Base-by-base conservation (phyloP, 2,329 filamentous ascomycete species). In the Aspergillus candidus region DNA sequence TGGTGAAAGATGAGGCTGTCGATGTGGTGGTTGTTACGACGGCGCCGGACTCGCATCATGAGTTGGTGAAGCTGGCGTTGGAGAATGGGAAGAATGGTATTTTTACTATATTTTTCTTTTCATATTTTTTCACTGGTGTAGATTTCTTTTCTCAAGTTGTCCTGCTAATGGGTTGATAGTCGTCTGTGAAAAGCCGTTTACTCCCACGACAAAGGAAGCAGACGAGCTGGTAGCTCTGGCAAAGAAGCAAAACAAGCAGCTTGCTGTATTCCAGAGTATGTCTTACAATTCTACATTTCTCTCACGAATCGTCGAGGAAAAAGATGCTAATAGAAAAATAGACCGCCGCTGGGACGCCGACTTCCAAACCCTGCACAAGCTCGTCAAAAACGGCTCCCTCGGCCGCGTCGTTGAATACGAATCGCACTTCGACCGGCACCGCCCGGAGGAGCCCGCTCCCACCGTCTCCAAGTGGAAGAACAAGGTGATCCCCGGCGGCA, bases 121-220 rank as follows among this genome's bases (percentile, higher is more conserved):
- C 10, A n/a, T 11, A 11, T 44, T 11, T 11, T 15, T 18, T 12
- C 4, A 15, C 13, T 15, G 4, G 7, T 22, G 2, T 29, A 13
- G 32, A 39, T 32, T 15, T 6, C 2, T 10, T 2, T 4, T 6
- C 2, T 34, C 3, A 6, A 32, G 4, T 38, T 32, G 31, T 38
- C 15, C 41, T 43, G 27, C 32, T 43, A 31, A 36, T 32, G 2
- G 18, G 30, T 41, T 4, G 6, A 3, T 5, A 72, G 83, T 90
- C 18, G 72, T 91, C 41, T 83, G 85, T 38, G 87, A 91, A 71
- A 91, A 91, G 72, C 87, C 87, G 2, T 91, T 91, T 62, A 84
- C 87, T 11, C 83, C 86, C 14, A 85, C 82, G 1, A 72, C 77
- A 1, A 72, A 77, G 46, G 82, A 90, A 66, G 86, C 86, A 10